phyloP scores from a whole-genome alignment of 176 grass and related monocot genomes.

The Bothriochloa decipiens region DNA sequence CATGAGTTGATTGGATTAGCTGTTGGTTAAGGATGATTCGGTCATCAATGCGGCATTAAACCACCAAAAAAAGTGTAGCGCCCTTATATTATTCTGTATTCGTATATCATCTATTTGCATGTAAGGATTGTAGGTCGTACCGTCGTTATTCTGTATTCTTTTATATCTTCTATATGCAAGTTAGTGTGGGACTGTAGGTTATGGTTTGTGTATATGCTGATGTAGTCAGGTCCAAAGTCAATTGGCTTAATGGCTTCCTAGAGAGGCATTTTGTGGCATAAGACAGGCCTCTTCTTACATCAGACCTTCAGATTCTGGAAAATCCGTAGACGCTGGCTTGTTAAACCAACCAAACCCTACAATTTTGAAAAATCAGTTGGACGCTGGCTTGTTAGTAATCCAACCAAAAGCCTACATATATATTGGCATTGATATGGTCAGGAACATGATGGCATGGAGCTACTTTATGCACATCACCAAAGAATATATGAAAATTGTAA shows the following conservation, averaged over 20 bases:
- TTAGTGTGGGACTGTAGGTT: not conserved
- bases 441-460: too few relatives aligned
- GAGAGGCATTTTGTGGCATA: not conserved
- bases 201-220: not conserved
- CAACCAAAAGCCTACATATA: too few relatives aligned
- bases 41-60: not conserved
- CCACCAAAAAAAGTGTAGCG: not conserved
- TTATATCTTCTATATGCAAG: too few relatives aligned
- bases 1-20: not conserved
- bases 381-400: too few relatives aligned
- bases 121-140: too few relatives aligned
- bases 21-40: not conserved
- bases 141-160: not conserved
- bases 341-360: not conserved
- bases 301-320: not conserved
- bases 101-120: not conserved
- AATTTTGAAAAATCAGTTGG: too few relatives aligned
- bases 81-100: not conserved
- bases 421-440: too few relatives aligned
- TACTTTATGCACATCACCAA: too few relatives aligned
- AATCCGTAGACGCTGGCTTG: not conserved
- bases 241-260: not conserved
- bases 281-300: not conserved
- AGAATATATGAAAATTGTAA: too few relatives aligned
- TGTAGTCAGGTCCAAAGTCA: not conserved